Evolutionary conservation across 768 basidiomycete genomes (phyloP), one percentile per base, ranked within the genome.

Genomic region (Pulveroboletus sp.): DNA sequence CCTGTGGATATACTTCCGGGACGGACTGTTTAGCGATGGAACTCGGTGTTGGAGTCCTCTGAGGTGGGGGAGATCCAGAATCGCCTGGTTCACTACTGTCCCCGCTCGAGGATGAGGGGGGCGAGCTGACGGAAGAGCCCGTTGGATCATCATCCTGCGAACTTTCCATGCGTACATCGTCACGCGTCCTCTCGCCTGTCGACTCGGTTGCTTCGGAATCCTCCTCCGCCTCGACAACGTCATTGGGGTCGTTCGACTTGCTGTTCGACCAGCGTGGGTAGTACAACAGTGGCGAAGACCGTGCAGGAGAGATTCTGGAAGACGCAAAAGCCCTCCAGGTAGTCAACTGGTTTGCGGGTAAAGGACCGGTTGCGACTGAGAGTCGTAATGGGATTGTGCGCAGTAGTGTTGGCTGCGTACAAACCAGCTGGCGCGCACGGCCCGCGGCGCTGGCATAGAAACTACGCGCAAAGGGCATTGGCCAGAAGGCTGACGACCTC

Each of bases 1-100:
- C 86, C 64, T 95, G 91, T 1, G 95, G 94, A 68, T 97, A 97
- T 50, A 81, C 63, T 67, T 93, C 91, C 1, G 94, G 93, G 5
- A 96, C 85, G 14, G 87, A 84, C 50, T 89, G 89, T 57, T 89
- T 91, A 5, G 91, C 84, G 57, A 91, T 86, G 19, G 86, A 75
- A 26, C 77, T 76, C 6, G 71, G 67, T 1, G 72, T 63, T 23
- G 63, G 67, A 19, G 72, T 62, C 9, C 57, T 58, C 29, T 73
- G 58, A 7, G 77, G 62, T 31, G 70, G 49, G 17, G 76, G 74
- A 8, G 76, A 56, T 2, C 70, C 59, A 20, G 78, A 70, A 43
- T 73, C 72, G 6, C 67, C 59, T 11, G 63, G 60, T 44, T 78
- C 76, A 45, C 59, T 62, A 46, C 50, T 59, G 49, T 71, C 70